Percentiles rank a stretch among this genome's conserved stretches.
phyloP scores from a whole-genome alignment of 2,329 filamentous ascomycete genomes.

The Cytospora chrysosperma region DNA sequence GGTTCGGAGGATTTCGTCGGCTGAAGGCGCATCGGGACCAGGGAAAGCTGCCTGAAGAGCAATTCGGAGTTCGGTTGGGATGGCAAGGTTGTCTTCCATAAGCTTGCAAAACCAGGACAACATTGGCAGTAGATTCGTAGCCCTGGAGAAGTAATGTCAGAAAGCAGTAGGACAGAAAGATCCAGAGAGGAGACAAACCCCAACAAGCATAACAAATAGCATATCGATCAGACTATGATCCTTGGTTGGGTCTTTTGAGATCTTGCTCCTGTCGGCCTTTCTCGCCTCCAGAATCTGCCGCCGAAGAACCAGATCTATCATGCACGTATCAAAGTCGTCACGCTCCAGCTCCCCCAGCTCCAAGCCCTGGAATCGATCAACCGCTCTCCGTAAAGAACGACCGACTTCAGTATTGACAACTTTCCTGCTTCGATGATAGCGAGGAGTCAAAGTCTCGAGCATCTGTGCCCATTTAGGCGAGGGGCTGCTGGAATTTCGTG shows the following conservation, averaged over 20 bases:
- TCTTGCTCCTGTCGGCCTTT: slow-evolving; percentile 32
- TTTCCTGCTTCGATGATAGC: slow-evolving; percentile 26
- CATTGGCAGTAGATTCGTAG: slow-evolving; percentile 46
- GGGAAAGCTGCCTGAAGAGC: slow-evolving; percentile 29
- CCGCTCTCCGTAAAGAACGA: slow-evolving; percentile 27
- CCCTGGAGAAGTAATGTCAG: slow-evolving; percentile 34
- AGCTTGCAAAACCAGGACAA: slow-evolving; percentile 32
- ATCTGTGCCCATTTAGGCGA: background rate
- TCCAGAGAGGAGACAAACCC: slow-evolving; percentile 28
- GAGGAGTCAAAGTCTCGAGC: slow-evolving; percentile 18
- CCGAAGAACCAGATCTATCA: slow-evolving; percentile 37
- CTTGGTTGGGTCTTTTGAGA: slow-evolving; percentile 26
- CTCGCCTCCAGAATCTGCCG: slow-evolving; percentile 34
- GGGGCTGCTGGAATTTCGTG: background rate
- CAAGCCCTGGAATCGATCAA: slow-evolving; percentile 26
- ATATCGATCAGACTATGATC: slow-evolving; percentile 32
- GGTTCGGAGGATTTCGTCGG: slow-evolving; percentile 33
- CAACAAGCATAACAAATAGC: slow-evolving; percentile 28
- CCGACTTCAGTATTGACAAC: slow-evolving; percentile 28
- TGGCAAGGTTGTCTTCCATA: slow-evolving; percentile 19
- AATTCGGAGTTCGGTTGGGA: slow-evolving; percentile 21
- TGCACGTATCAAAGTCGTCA: slow-evolving; percentile 33
- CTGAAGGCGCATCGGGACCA: slow-evolving; percentile 30
- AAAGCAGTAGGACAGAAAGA: slow-evolving; percentile 35
- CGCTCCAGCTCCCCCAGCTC: slow-evolving; percentile 26